Conservation (phyloP, 2,329 filamentous ascomycete species). For the Cadophora luteo-olivacea region DNA sequence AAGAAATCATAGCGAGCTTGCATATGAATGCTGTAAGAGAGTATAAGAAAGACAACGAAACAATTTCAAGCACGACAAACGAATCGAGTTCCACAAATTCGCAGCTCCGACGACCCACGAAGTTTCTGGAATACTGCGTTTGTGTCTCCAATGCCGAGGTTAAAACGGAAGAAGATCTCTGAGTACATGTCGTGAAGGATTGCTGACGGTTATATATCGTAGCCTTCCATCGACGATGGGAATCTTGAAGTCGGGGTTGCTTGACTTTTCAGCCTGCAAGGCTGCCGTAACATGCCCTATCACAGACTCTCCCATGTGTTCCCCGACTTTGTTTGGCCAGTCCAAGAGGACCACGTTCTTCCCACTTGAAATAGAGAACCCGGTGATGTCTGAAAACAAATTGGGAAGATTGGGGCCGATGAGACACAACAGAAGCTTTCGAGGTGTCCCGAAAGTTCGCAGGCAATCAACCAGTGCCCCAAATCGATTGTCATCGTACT, state of each 20-base stretch:
- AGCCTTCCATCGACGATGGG: slow-evolving; percentile 23
- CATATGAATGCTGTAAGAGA: not conserved
- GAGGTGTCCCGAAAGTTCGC: slow-evolving; percentile 19
- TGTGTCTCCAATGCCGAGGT: not conserved
- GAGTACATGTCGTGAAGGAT: slow-evolving; percentile 1
- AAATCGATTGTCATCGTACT: slow-evolving; percentile 23
- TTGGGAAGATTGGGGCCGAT: slow-evolving; percentile 22
- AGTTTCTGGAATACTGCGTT: not conserved
- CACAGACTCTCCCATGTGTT: slow-evolving; percentile 7
- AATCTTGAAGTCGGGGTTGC: slow-evolving; percentile 19
- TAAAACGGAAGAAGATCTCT: not conserved
- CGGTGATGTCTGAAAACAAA: slow-evolving; percentile 15
- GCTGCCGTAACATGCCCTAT: slow-evolving; percentile 18
- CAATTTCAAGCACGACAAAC: not conserved
- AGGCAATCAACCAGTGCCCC: slow-evolving; percentile 24
- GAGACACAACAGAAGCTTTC: slow-evolving; percentile 21
- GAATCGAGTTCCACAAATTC: not conserved
- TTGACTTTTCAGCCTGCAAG: slow-evolving; percentile 16
- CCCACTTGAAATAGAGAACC: slow-evolving; percentile 29
- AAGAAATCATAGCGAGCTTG: not conserved
- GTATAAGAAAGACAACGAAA: not conserved
- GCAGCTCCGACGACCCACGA: too few species aligned
- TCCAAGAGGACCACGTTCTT: slow-evolving; percentile 23
- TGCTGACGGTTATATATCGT: slow-evolving; percentile 23
- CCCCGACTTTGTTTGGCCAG: slow-evolving; percentile 20